Evolutionary conservation across 1,284 basidiomycete species (phyloP).

Genomic region (Apiotrichum mycotoxinovorans): DNA sequence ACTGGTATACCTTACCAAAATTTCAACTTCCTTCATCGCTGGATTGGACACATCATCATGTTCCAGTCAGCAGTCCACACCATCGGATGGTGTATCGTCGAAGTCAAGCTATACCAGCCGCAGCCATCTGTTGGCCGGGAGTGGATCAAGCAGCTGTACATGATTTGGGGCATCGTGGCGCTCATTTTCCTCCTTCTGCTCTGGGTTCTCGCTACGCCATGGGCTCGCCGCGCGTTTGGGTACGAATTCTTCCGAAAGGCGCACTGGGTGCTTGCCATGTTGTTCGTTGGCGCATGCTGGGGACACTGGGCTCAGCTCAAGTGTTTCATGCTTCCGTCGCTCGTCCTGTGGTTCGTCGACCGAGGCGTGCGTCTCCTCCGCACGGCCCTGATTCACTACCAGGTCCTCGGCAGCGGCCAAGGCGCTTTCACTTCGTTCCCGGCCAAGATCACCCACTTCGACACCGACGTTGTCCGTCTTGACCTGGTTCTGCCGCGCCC

Average conservation of each 20-base stretch:
- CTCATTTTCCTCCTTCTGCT: slow-evolving; percentile 27
- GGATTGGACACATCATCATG: slow-evolving; percentile 39
- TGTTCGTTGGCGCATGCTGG: slow-evolving; percentile 37
- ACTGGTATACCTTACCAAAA: slow-evolving; percentile 38
- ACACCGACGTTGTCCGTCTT: slow-evolving; percentile 25
- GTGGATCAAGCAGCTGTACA: slow-evolving; percentile 35
- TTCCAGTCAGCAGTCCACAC: slow-evolving; percentile 30
- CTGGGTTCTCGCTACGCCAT: slow-evolving; percentile 27
- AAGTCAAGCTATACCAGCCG: slow-evolving; percentile 34
- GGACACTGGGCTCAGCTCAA: slow-evolving; percentile 32
- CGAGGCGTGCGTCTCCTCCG: slow-evolving; percentile 25
- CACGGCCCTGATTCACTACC: slow-evolving; percentile 33
- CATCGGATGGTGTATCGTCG: slow-evolving; percentile 35
- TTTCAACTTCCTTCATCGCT: slow-evolving; percentile 51
- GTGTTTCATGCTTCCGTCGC: slow-evolving; percentile 35
- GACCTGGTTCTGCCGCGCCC: slow-evolving; percentile 23
- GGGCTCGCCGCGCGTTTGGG: slow-evolving; percentile 24
- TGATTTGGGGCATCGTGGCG: slow-evolving; percentile 35
- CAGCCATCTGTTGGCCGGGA: slow-evolving; percentile 25
- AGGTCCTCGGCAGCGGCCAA: slow-evolving; percentile 23
- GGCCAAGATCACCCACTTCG: slow-evolving; percentile 23
- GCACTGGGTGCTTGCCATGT: slow-evolving; percentile 35
- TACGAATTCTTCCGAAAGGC: slow-evolving; percentile 40
- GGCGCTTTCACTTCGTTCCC: slow-evolving; percentile 28
- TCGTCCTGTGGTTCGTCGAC: slow-evolving; percentile 32